Conservation (phyloP, 768 basidiomycete species). For the Tubosaeta sp. region DNA sequence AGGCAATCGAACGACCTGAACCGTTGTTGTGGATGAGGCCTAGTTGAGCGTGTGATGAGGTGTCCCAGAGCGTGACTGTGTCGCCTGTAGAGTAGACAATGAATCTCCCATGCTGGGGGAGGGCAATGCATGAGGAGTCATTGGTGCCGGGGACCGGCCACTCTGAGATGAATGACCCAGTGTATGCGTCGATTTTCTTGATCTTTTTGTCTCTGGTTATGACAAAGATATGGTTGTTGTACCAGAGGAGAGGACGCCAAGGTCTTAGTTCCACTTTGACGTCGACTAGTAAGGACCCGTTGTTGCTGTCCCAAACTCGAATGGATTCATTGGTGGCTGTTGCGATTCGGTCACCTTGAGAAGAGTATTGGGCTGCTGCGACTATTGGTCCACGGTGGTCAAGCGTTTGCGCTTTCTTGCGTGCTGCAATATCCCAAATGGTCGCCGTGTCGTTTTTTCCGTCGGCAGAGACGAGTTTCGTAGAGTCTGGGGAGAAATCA, state of each 20-base stretch:
- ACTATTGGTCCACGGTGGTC: not conserved
- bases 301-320: not conserved
- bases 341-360: not conserved
- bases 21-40: no score
- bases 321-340: not conserved
- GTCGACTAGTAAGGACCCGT: not conserved
- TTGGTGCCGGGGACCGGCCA: not conserved
- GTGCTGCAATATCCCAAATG: not conserved
- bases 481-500: conserved; percentile 5
- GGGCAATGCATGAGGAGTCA: not conserved
- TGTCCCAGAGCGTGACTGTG: no score
- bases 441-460: not conserved
- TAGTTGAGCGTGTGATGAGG: no score
- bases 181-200: not conserved
- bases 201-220: not conserved
- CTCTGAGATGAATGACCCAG: not conserved
- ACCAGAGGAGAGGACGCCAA: conserved; percentile 1
- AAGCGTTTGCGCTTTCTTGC: not conserved
- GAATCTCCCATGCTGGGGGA: no score
- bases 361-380: not conserved
- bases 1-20: no score
- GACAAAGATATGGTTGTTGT: not conserved
- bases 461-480: not conserved
- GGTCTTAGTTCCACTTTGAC: not conserved
- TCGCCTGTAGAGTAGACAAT: no score